A percentile compares a stretch with the other conserved stretches of the same genome.
These are phyloP conservation scores for Ophiostoma tasmaniense DNA, from an alignment of 2,329 filamentous ascomycete species.

Conservation along the genomic window DNA sequence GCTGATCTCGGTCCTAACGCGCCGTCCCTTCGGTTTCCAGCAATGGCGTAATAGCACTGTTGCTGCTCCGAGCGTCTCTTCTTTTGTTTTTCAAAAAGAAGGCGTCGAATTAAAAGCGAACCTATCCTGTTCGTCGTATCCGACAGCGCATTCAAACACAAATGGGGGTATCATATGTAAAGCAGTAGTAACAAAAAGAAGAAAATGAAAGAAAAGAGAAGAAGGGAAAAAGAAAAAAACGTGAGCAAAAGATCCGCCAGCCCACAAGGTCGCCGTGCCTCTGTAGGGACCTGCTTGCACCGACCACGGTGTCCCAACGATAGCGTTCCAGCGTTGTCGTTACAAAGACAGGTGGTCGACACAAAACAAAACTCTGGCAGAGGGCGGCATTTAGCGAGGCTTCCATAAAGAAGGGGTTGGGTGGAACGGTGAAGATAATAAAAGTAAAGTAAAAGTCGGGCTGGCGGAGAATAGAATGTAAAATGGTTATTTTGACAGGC, in stretches of 20 bases:
- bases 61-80: conserved; percentile 37
- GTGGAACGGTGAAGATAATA: background rate
- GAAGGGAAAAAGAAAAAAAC: conserved; percentile 21
- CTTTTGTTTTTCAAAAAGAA: background rate
- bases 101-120: conserved; percentile 8
- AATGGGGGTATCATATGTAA: conserved; percentile 40
- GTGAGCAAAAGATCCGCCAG: conserved; percentile 16
- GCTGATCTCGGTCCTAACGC: conserved; percentile 29
- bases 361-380: background rate
- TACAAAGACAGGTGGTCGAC: conserved; percentile 4
- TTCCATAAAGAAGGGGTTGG: background rate
- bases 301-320: conserved; percentile 21
- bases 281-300: background rate
- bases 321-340: conserved; percentile 36
- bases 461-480: conserved; percentile 10
- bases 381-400: background rate
- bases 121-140: conserved; percentile 15
- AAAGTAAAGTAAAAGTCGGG: conserved; percentile 7
- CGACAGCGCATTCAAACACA: conserved; percentile 46
- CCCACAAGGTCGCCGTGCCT: conserved; percentile 6
- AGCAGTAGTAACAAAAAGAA: conserved; percentile 21
- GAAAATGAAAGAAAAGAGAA: conserved; percentile 15
- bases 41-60: conserved; percentile 50
- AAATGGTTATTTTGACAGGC: conserved; percentile 7
- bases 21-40: conserved; percentile 29